Evolutionary conservation across 306 rosid species (phyloP), one percentile per base, ranked within the genome.

Genomic region (Rosa chinensis): DNA sequence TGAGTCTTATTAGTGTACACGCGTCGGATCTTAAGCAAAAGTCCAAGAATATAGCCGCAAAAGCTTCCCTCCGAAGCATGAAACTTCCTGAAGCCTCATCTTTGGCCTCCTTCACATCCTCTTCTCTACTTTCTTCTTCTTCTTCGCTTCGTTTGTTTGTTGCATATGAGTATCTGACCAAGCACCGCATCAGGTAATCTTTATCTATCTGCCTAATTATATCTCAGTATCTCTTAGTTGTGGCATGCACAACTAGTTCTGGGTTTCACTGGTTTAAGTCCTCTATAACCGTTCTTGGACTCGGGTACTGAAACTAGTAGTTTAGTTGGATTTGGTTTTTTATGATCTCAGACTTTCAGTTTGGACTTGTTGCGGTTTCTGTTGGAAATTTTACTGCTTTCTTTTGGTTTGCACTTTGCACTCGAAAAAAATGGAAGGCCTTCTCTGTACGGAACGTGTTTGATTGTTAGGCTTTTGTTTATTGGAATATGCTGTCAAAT

Each of bases 81-180:
- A 79, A 48, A 62, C 4, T 12, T 72, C 73, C 67, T 5, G 78
- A 72, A 63, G 37, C 78, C 58, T 78, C 77, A 2, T 44, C 3
- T 14, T 45, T 11, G 56, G 55, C 56, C n/a, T 45, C 47, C 47
- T 55, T 43, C 63, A 35, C 11, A 9, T 72, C 63, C 5, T 35
- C 11, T 64, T 13, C 42, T 21, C 1, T 25, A 28, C 49, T 18
- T 39, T 45, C 12, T 40, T 40, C 72, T 39, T 42, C 21, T 69
- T 5, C 5, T n/a, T 47, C 75, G 4, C 59, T 48, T 71, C 35
- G 8, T 50, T 56, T n/a, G 66, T 37, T 21, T 39, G 66, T 37
- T 39, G 66, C 66, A 20, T 37, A 58, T 3, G 47, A 73, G 25
- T 55, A 55, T n/a, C 25, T 2, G 64, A 21, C 23, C 32, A 17